Base-by-base conservation (phyloP, 2,329 filamentous ascomycete species). In the Cladosporium sp. region DNA sequence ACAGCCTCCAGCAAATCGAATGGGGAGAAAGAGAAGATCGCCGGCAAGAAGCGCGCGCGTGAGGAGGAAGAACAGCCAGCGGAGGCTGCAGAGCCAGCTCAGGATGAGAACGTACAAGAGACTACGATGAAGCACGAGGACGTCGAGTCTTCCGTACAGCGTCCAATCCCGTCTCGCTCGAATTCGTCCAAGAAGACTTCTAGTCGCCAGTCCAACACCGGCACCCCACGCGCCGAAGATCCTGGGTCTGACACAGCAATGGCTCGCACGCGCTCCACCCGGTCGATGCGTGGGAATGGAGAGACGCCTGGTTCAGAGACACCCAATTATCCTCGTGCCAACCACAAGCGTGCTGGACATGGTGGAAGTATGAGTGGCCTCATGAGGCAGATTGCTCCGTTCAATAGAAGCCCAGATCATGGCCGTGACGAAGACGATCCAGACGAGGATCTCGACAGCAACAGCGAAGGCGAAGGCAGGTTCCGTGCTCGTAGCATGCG, bases 121-220 rank as follows among this genome's bases (percentile, higher is more conserved):
- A 60, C 47, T 6, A 60, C 56, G 12, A 56, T 56, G 54, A 56
- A 56, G 22, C 54, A 42, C 1, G 37, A 65, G 57, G 52, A 63
- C 80, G 69, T 73, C 66, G 45, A 72, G 39, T 69, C 80, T 51
- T 80, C 80, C 65, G 70, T 71, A 34, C 83, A 87, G 55, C 57
- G 58, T 20, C 59, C 64, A 17, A 57, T 55, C 42, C 55, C 49
- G 15, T 69, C 66, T 22, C 66, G 63, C 28, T 67, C 67, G 39
- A 63, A 64, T 11, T 68, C 67, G 17, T 65, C 63, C 20, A 68
- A 67, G 60, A 66, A 76, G 37, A 72, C 72, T 7, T 59, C 57
- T 43, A 75, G 77, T 15, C 72, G 76, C 37, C 68, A 71, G 5
- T 80, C 76, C 5, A 81, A 81, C 61, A 78, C 75, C 8, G 75